A percentile compares a stretch with the other conserved stretches of the same genome.
Evolutionary conservation across 805 yeast genomes (phyloP).

Genomic region (Torulaspora franciscae): DNA sequence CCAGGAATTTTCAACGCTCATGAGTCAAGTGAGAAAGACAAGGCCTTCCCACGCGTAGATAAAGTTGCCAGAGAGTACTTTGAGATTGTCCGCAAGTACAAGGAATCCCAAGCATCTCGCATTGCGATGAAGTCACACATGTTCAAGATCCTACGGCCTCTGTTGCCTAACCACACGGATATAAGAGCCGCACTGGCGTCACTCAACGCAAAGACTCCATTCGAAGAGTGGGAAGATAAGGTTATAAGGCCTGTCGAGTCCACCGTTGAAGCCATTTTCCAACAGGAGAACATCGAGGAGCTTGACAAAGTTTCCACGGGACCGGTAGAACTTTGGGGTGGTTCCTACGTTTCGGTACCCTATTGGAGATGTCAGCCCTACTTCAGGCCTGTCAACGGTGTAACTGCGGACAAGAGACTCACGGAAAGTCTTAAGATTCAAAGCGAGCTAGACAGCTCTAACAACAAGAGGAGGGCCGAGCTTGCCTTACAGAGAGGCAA

Average conservation of each 20-base stretch:
- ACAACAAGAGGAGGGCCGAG: conserved; percentile 27
- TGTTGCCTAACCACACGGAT: conserved; percentile 70
- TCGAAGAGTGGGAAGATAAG: conserved; percentile 46
- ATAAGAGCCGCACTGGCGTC: conserved; percentile 68
- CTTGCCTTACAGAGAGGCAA: conserved; percentile 15
- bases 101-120: conserved; percentile 56
- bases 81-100: conserved; percentile 58
- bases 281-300: conserved; percentile 47
- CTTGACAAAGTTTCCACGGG: conserved; percentile 55
- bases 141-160: conserved; percentile 80
- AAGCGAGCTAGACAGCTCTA: conserved; percentile 7
- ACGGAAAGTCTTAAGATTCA: conserved; percentile 23
- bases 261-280: conserved; percentile 54
- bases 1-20: conserved; percentile 72
- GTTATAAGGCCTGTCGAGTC: conserved; percentile 64
- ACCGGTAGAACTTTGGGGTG: conserved; percentile 66
- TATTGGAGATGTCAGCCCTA: conserved; percentile 97
- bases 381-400: conserved; percentile 85
- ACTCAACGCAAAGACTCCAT: conserved; percentile 40
- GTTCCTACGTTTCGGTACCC: conserved; percentile 73
- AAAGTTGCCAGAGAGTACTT: conserved; percentile 77
- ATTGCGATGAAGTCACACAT: conserved; percentile 88
- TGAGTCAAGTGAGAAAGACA: conserved; percentile 46
- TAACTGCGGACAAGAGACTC: conserved; percentile 44
- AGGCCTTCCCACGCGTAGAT: conserved; percentile 82